Evolutionary conservation across 495 filamentous ascomycete species (phyloP), one percentile per base, ranked within the genome.

Genomic region (Ramalina peruviana): DNA sequence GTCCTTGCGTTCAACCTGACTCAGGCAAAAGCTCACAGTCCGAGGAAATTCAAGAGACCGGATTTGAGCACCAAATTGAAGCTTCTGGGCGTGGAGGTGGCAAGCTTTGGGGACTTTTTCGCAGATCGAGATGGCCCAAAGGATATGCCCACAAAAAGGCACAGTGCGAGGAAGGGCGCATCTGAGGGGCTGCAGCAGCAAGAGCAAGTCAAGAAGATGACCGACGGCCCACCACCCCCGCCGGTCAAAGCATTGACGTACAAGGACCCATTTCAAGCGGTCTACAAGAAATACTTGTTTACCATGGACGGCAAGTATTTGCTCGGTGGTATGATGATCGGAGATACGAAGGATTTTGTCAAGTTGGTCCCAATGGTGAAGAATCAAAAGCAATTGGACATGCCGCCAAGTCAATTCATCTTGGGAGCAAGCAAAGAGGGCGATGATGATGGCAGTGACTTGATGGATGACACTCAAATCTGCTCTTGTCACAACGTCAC

Each of bases 261-360:
- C 65, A 92, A 85, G 52, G 90, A 97, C 64, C 90, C 90, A 0
- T 95, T 97, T 61, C 75, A 80, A 51, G 82, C 87, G n/a, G 79
- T 95, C 1, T 97, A 97, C 65, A 95, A 97, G 66, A 97, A 97
- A 64, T 97, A 88, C 64, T 67, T 97, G 6, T 95, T 95, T 57
- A 94, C 89, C 2, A 64, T 82, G 60, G 90, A 97, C 60, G 90
- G 90, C 20, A 94, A 94, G 60, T 92, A 87, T 62, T 69, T 97
- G 3, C 77, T 97, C 6, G 90, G 90, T 16, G 90, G 90, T 3
- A 97, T 97, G 89, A 95, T 97, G 85, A 94, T 97, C 50, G 90
- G 90, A 36, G 90, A 97, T 64, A 94, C 88, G 0, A 82, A 76
- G 52, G 90, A 97, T 64, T 97, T 95, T 61, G 76, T 95, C 65